phyloP scores from a whole-genome alignment of 768 basidiomycete species.

The Psilocybe cyanescens region DNA sequence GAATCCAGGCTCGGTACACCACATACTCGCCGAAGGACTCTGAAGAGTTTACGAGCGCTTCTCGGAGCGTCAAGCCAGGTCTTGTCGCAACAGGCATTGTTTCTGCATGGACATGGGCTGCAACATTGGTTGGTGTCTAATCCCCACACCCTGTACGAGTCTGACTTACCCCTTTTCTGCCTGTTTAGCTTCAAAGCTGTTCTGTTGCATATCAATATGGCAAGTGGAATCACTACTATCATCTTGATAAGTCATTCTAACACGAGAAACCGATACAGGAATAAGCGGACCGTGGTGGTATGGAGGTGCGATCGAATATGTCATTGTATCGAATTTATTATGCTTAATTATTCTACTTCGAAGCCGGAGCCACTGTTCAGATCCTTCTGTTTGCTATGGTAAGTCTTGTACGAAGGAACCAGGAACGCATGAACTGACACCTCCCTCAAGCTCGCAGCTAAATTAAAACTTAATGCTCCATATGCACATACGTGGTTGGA shows the following conservation, averaged over 20 bases:
- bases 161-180: not conserved
- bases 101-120: slow-evolving; percentile 89
- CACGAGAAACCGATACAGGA: slow-evolving; percentile 29
- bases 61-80: slow-evolving; percentile 86
- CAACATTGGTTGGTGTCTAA: slow-evolving; percentile 58
- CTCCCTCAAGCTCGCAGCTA: slow-evolving; percentile 72
- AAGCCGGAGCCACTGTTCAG: slow-evolving; percentile 81
- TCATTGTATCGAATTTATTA: not conserved
- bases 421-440: not conserved
- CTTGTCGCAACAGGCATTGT: slow-evolving; percentile 93
- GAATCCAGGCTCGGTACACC: slow-evolving; percentile 84
- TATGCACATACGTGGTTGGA: slow-evolving; percentile 92
- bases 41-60: slow-evolving; percentile 85
- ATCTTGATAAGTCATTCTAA: too few species aligned
- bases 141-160: not conserved
- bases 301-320: slow-evolving; percentile 39
- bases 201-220: slow-evolving; percentile 87
- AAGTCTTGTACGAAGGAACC: slow-evolving; percentile 10
- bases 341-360: not conserved
- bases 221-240: not conserved
- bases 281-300: slow-evolving; percentile 93
- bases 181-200: slow-evolving; percentile 68
- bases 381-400: slow-evolving; percentile 88
- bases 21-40: slow-evolving; percentile 76
- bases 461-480: slow-evolving; percentile 90